Percentiles rank a stretch among this genome's conserved stretches.
phyloP scores from a whole-genome alignment of 495 filamentous ascomycete species.

The Rostrohypoxylon terebratum region DNA sequence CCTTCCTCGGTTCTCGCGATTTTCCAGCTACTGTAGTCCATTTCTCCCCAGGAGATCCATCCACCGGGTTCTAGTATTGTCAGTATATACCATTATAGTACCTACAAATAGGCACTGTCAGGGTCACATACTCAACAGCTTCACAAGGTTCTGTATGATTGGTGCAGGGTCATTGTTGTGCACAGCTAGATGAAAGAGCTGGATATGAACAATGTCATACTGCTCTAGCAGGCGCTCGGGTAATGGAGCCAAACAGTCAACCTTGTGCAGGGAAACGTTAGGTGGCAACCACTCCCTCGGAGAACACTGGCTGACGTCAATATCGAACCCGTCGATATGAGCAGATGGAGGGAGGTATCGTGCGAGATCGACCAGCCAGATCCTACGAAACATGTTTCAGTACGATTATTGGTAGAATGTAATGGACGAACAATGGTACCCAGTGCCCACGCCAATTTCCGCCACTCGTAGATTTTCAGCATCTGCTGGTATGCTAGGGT shows the following conservation, averaged over 20 bases:
- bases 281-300: conserved; percentile 17
- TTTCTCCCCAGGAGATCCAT: conserved; percentile 29
- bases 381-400: conserved; percentile 13
- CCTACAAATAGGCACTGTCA: not conserved
- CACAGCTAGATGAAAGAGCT: conserved; percentile 16
- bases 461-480: conserved; percentile 15
- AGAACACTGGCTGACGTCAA: conserved; percentile 11
- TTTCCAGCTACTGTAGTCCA: conserved; percentile 15
- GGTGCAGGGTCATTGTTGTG: conserved; percentile 20
- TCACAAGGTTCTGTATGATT: conserved; percentile 13
- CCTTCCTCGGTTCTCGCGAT: conserved; percentile 13
- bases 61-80: conserved; percentile 14
- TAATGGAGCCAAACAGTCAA: conserved; percentile 15
- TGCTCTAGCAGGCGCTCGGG: conserved; percentile 16
- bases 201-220: conserved; percentile 23
- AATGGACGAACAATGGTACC: not conserved
- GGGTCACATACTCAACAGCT: conserved; percentile 6
- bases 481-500: conserved; percentile 8
- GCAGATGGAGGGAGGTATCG: conserved; percentile 15
- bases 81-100: not conserved
- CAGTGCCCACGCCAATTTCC: conserved; percentile 20
- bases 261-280: conserved; percentile 6
- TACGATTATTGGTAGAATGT: not conserved
- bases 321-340: conserved; percentile 20
- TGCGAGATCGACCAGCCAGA: conserved; percentile 22